Evolutionary conservation across 2,329 filamentous ascomycete genomes (phyloP).

Genomic region (Cladosporium oxysporum): DNA sequence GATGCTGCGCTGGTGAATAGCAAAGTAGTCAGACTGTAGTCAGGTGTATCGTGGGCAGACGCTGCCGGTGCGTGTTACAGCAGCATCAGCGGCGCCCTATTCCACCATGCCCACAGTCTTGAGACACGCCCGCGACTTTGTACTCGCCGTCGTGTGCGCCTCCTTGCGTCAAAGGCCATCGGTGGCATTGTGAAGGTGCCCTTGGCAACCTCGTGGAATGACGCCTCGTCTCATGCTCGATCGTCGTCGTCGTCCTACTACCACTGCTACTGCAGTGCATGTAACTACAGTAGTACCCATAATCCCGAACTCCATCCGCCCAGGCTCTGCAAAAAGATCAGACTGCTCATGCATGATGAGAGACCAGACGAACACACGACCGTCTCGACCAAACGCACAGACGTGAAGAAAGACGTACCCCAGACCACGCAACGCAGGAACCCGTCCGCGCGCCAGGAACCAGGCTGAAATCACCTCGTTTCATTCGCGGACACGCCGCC

Average conservation of each 20-base stretch:
- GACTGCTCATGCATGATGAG: neutral
- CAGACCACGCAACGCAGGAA: slow-evolving; percentile 19
- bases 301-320: slow-evolving; percentile 8
- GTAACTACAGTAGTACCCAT: neutral
- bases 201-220: slow-evolving; percentile 20
- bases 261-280: neutral
- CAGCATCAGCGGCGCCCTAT: slow-evolving; percentile 2
- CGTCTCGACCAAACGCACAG: slow-evolving; percentile 18
- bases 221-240: slow-evolving; percentile 2
- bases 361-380: neutral
- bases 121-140: slow-evolving; percentile 20
- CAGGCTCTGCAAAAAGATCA: slow-evolving; percentile 1
- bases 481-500: slow-evolving; percentile 12
- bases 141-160: slow-evolving; percentile 10
- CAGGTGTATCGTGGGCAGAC: slow-evolving; percentile 2
- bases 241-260: neutral
- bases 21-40: neutral
- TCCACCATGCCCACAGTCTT: neutral
- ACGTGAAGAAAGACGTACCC: slow-evolving; percentile 6
- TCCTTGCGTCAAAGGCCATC: slow-evolving; percentile 14
- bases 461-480: slow-evolving; percentile 11
- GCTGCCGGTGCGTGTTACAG: slow-evolving; percentile 14
- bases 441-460: slow-evolving; percentile 16
- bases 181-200: slow-evolving; percentile 18
- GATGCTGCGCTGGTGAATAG: neutral